These are phyloP conservation scores for Coemansia aciculifera DNA, from an alignment of 192 early-diverging fungal genomes.

Conservation along the genomic window DNA sequence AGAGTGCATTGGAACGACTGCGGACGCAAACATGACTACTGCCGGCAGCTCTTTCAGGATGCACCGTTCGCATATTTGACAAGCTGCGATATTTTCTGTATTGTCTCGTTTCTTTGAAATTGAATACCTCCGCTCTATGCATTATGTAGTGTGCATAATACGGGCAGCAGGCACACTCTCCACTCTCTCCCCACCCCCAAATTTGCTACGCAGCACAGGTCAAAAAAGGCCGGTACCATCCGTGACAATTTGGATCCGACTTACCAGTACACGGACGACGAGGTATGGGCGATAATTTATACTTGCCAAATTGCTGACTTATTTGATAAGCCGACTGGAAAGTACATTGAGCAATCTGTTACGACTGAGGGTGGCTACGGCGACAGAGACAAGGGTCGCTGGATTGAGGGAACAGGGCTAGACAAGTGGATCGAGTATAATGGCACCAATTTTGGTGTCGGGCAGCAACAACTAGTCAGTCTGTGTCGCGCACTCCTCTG, in stretches of 20 bases:
- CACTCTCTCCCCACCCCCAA: background rate
- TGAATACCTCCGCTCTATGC: background rate
- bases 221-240: conserved; percentile 29
- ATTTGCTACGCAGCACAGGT: background rate
- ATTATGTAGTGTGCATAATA: background rate
- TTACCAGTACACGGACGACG: conserved; percentile 55
- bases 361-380: too few species aligned
- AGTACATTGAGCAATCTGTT: too few species aligned
- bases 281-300: conserved; percentile 65
- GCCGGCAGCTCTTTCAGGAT: background rate
- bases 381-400: background rate
- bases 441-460: conserved; percentile 70
- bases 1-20: background rate
- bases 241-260: conserved; percentile 73
- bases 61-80: background rate
- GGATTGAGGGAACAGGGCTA: conserved; percentile 14
- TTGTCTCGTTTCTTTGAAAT: background rate
- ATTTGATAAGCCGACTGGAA: conserved; percentile 29
- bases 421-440: conserved; percentile 27
- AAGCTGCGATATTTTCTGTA: background rate
- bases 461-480: conserved; percentile 66
- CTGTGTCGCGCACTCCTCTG: conserved; percentile 64
- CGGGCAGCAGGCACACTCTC: background rate
- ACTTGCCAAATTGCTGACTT: conserved; percentile 26
- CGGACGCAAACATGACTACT: background rate